A percentile compares a stretch with the other conserved stretches of the same genome.
Conservation (phyloP, 495 filamentous ascomycete species). For the Aspergillus homomorphus region DNA sequence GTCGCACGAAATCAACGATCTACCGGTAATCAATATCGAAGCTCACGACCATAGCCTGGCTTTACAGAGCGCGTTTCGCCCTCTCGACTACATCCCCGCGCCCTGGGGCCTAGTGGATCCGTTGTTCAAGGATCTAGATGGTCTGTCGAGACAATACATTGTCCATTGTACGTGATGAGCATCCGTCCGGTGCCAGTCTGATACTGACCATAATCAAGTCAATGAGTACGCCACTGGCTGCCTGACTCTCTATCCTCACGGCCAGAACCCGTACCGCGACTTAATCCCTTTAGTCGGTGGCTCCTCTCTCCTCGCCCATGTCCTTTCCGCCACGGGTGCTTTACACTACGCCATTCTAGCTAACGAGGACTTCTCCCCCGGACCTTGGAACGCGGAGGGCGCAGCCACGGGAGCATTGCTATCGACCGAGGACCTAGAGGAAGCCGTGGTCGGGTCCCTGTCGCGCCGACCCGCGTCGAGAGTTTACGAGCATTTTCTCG, state of each 20-base stretch:
- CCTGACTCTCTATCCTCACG: constrained; percentile 39
- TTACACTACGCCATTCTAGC: constrained; percentile 40
- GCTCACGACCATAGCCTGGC: constrained; percentile 15
- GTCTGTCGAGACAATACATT: constrained; percentile 38
- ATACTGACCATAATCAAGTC: constrained; percentile 24
- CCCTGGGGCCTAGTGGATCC: constrained; percentile 44
- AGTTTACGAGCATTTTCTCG: constrained; percentile 41
- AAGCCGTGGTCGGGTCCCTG: constrained; percentile 27
- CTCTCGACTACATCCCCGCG: constrained; percentile 19
- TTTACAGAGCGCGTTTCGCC: constrained; percentile 2
- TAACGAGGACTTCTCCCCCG: constrained; percentile 32
- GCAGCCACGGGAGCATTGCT: constrained; percentile 17
- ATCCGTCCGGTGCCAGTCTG: neutral
- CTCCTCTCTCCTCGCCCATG: constrained; percentile 39
- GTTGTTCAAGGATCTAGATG: constrained; percentile 38
- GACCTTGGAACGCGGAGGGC: constrained; percentile 37
- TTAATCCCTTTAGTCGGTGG: constrained; percentile 37
- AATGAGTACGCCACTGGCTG: constrained; percentile 34
- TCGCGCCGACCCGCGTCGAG: constrained; percentile 29
- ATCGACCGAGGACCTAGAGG: constrained; percentile 30
- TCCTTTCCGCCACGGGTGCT: constrained; percentile 41
- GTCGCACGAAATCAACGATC: neutral
- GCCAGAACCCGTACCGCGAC: constrained; percentile 42
- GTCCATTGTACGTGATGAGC: constrained; percentile 35
- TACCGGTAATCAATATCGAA: constrained; percentile 6